Evolutionary conservation across 2,329 filamentous ascomycete genomes (phyloP).

Genomic region (Colletotrichum tanaceti): DNA sequence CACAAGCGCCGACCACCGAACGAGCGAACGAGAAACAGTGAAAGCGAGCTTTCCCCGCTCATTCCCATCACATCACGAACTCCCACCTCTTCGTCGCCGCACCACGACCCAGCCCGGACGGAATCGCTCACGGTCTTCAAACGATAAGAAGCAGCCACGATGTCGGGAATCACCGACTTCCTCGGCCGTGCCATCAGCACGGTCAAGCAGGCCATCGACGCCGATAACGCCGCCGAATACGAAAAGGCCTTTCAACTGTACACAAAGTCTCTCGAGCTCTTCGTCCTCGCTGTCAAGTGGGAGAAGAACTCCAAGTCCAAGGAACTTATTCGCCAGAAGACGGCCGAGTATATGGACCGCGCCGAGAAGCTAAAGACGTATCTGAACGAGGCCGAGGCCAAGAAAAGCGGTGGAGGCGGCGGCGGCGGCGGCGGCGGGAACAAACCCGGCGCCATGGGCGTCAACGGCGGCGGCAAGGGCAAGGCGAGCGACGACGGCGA

Average conservation of each 20-base stretch:
- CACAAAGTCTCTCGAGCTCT: conserved; percentile 95
- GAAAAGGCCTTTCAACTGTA: conserved; percentile 97
- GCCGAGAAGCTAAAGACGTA: conserved; percentile 98
- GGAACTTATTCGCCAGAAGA: conserved; percentile 96
- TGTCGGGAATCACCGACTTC: conserved; percentile 94
- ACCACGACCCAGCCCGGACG: background rate
- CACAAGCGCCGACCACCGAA: conserved; percentile 3
- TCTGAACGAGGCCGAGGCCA: conserved; percentile 78
- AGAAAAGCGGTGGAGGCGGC: conserved; percentile 71
- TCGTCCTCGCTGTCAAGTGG: conserved; percentile 99
- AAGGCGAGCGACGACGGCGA: conserved; percentile 76
- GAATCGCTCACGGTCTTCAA: background rate
- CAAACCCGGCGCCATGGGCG: conserved; percentile 73
- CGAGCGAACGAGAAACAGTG: conserved; percentile 9
- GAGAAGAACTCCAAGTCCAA: conserved; percentile 98
- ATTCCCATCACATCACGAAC: conserved; percentile 25
- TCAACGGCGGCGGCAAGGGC: conserved; percentile 69
- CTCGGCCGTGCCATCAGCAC: conserved; percentile 95
- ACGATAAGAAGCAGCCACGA: conserved; percentile 55
- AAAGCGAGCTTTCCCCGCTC: conserved; percentile 36
- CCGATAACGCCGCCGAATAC: conserved; percentile 95
- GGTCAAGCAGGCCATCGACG: conserved; percentile 97
- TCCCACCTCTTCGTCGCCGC: conserved; percentile 3
- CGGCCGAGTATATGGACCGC: conserved; percentile 96
- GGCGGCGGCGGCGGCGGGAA: conserved; percentile 72